These are phyloP conservation scores for Penicillium glabrum DNA, from an alignment of 2,329 filamentous ascomycete genomes.

Conservation along the genomic window DNA sequence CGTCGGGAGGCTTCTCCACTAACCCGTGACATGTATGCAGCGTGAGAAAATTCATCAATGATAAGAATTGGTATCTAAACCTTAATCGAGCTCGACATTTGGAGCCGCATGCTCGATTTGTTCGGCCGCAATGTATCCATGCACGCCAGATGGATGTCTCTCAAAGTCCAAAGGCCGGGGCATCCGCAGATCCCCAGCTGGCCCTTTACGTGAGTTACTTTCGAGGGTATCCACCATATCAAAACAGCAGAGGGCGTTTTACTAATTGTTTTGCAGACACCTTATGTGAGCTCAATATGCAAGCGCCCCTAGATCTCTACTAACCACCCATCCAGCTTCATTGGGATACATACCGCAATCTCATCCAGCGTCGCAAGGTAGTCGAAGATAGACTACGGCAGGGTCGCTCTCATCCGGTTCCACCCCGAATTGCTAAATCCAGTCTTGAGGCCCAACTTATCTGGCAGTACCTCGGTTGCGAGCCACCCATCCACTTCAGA, in stretches of 20 bases:
- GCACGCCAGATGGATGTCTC: conserved; percentile 27
- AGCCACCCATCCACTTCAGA: conserved; percentile 62
- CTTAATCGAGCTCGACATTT: conserved; percentile 38
- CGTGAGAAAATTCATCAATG: conserved; percentile 34
- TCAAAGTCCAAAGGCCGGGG: conserved; percentile 7
- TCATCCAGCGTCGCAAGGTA: conserved; percentile 57
- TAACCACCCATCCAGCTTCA: conserved; percentile 48
- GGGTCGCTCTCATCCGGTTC: conserved; percentile 58
- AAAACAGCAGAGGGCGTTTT: neutral
- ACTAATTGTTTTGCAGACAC: conserved; percentile 18
- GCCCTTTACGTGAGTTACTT: conserved; percentile 31
- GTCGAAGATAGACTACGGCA: conserved; percentile 55
- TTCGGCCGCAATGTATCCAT: conserved; percentile 36
- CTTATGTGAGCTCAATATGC: conserved; percentile 25
- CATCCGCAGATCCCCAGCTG: conserved; percentile 22
- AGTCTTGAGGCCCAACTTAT: conserved; percentile 60
- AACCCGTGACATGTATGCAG: conserved; percentile 23
- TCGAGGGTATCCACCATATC: no score
- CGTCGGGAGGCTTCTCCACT: neutral
- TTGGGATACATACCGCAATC: conserved; percentile 62
- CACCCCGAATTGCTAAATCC: conserved; percentile 53
- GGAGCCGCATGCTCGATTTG: conserved; percentile 42
- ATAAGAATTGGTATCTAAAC: conserved; percentile 38
- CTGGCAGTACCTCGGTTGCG: conserved; percentile 62
- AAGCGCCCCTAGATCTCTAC: neutral